These are phyloP conservation scores for Sisymbrium altissimum DNA, from an alignment of 345 rosid species.

Conservation along the genomic window DNA sequence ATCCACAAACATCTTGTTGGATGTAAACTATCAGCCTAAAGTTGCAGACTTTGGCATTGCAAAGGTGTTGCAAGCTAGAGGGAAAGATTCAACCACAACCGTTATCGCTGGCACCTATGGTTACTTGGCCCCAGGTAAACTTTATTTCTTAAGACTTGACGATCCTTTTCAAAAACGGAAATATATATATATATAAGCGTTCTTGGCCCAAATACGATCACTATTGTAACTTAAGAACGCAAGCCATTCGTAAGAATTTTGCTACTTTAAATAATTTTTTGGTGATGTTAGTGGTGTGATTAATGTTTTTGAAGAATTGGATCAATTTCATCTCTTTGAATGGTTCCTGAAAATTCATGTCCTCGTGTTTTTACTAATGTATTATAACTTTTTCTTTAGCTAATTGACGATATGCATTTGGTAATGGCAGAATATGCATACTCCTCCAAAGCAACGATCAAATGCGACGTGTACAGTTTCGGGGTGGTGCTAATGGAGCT, in stretches of 20 bases:
- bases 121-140: constrained; percentile 80
- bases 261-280: neutral
- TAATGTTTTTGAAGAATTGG: neutral
- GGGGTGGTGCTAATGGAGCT: constrained; percentile 92
- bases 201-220: neutral
- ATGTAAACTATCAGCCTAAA: constrained; percentile 70
- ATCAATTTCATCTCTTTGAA: neutral
- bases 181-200: neutral
- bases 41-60: constrained; percentile 96
- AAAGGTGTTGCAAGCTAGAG: constrained; percentile 83
- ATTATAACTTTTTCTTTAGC: neutral
- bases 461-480: constrained; percentile 89
- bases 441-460: constrained; percentile 79
- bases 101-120: constrained; percentile 91
- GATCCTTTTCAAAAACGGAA: neutral
- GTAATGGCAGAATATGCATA: constrained; percentile 72
- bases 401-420: neutral
- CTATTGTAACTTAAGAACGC: too few species aligned
- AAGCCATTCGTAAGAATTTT: neutral
- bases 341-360: neutral
- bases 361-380: neutral
- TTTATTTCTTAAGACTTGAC: neutral
- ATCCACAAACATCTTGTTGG: constrained; percentile 79
- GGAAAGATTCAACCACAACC: constrained; percentile 81
- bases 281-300: neutral